Evolutionary conservation across 116 monocot species (phyloP).

Genomic region (Iris pallida): DNA sequence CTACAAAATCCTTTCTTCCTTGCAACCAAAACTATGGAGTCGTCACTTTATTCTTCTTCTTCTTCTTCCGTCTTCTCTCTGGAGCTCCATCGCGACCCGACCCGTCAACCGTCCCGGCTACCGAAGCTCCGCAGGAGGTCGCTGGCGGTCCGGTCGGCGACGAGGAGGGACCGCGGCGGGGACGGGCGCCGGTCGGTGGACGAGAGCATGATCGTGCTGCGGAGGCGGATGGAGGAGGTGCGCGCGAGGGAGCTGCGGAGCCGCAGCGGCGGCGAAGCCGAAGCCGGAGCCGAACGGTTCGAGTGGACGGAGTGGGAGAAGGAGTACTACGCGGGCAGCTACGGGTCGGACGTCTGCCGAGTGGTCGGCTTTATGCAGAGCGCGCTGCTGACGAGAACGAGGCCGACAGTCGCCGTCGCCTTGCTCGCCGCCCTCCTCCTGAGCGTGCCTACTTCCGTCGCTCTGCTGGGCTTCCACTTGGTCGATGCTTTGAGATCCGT

Average conservation of each 20-base stretch:
- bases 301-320: conserved; percentile 50
- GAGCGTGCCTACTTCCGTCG: conserved; percentile 23
- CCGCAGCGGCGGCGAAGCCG: not conserved
- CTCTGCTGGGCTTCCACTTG: not conserved
- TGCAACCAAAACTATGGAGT: too few species aligned
- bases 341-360: conserved; percentile 37
- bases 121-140: too few species aligned
- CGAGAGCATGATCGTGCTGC: conserved; percentile 37
- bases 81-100: too few species aligned
- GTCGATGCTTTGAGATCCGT: not conserved
- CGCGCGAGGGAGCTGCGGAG: conserved; percentile 18
- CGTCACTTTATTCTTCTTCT: too few species aligned
- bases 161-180: not conserved
- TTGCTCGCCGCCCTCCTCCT: conserved; percentile 15
- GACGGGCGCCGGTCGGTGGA: conserved; percentile 16
- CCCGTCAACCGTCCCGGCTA: too few species aligned
- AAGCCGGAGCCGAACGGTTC: not conserved
- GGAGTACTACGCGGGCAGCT: conserved; percentile 23
- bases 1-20: too few species aligned
- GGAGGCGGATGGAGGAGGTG: conserved; percentile 26
- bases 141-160: not conserved
- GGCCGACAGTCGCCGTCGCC: conserved; percentile 42
- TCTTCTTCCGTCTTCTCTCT: too few species aligned
- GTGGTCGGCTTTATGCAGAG: conserved; percentile 28
- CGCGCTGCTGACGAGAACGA: conserved; percentile 26